phyloP scores from a whole-genome alignment of 2,329 filamentous ascomycete genomes.

The Fusarium sp. region DNA sequence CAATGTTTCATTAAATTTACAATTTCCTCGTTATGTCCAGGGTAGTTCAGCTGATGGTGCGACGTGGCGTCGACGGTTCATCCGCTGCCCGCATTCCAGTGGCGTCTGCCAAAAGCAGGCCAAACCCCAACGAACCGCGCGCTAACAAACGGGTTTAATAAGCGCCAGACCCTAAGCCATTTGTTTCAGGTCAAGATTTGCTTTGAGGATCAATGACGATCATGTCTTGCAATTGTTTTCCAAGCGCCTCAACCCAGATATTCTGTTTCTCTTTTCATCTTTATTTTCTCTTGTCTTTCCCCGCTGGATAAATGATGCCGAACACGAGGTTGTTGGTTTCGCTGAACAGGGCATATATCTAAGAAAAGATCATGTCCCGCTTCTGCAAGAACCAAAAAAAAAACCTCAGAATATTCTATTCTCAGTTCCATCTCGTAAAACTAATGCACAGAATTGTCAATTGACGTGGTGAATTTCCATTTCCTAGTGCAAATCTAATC shows the following conservation, averaged over 20 bases:
- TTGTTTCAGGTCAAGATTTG: constrained; percentile 20
- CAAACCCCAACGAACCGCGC: constrained; percentile 15
- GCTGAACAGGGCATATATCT: neutral
- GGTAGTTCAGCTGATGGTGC: neutral
- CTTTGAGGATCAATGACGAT: constrained; percentile 8
- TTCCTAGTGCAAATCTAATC: neutral
- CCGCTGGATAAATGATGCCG: neutral
- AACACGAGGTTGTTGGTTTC: neutral
- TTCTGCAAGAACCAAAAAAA: neutral
- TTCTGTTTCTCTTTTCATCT: too few relatives aligned
- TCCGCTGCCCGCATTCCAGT: neutral
- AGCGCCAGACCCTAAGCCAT: constrained; percentile 13
- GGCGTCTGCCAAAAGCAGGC: neutral
- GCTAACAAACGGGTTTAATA: constrained; percentile 7
- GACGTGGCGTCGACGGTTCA: neutral
- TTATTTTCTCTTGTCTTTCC: neutral
- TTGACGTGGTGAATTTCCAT: constrained; percentile 16
- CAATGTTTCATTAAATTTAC: neutral
- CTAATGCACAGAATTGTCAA: constrained; percentile 15
- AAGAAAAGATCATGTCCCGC: constrained; percentile 23
- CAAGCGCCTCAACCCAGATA: neutral
- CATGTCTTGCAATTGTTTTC: neutral
- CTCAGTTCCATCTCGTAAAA: constrained; percentile 9
- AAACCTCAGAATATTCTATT: constrained; percentile 1
- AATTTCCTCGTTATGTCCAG: neutral